Base-by-base conservation (phyloP, 2,329 filamentous ascomycete species). In the Niveomyces coronatus region DNA sequence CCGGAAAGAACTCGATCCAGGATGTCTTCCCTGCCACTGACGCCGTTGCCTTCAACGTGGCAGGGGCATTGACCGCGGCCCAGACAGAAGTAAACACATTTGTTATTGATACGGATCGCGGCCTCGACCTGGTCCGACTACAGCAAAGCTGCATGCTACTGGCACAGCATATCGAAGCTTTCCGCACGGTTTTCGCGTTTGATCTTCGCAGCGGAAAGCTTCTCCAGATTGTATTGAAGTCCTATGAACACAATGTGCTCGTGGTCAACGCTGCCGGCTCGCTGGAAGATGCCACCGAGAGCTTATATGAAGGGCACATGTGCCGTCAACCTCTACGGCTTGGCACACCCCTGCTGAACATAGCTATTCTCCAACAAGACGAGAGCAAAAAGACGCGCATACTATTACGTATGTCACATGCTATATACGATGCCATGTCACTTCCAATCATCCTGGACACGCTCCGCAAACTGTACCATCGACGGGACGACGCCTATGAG, bases 1-100 rank as follows among this genome's bases (percentile, higher is more conserved):
- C 34, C 11, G n/a, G 18, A 32, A 37, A 20, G 20, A 28, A 37
- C 13, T 40, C 38, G 9, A 35, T 40, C 9, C 17, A 19, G 16
- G 39, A 41, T 22, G 34, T 30, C 18, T 41, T 41, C 20, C 39
- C 32, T 13, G 27, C 33, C 18, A 36, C 39, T 22, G 38, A 40
- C 19, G 38, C 38, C 26, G 38, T 36, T 35, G 32, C 38, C 19
- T 35, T 36, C 32, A 40, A 31, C 20, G 31, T 40, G 14, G 38
- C 19, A 18, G 38, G 38, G 4, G 38, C 38, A 23, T 26, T 40
- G 31, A 40, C 32, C 15, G 23, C 38, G 9, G 14, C 38, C 13
- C 38, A 40, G 32, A 27, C 28, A 16, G 38, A 40, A 35, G 31
- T 40, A 16, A 40, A 40, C 26, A 40, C 38, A 4, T 35, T 40